Conservation (phyloP, 306 rosid species). For the Ziziphus jujuba region DNA sequence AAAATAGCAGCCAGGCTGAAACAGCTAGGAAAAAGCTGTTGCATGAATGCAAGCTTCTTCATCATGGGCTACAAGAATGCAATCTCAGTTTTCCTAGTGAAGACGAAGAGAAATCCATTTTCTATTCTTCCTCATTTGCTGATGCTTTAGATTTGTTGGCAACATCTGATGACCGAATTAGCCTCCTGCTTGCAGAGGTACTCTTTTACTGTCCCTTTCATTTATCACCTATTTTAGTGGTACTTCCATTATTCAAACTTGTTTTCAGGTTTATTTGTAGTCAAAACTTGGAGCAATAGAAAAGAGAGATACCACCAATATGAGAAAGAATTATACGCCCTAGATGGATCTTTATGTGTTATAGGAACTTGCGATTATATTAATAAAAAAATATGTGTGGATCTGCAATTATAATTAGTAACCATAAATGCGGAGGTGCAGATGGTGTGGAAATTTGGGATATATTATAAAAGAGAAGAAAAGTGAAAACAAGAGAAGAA, state of each 20-base stretch:
- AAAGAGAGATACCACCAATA: neutral
- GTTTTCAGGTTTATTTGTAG: constrained; percentile 4
- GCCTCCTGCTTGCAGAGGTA: constrained; percentile 73
- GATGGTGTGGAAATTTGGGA: neutral
- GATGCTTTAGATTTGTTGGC: constrained; percentile 57
- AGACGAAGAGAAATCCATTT: constrained; percentile 25
- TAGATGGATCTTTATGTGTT: neutral
- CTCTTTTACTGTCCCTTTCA: constrained; percentile 11
- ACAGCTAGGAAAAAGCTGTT: constrained; percentile 46
- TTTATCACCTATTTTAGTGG: constrained; percentile 1
- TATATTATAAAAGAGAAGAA: neutral
- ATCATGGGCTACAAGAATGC: constrained; percentile 65
- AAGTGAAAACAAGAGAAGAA: too few relatives aligned
- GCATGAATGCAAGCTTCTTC: constrained; percentile 61
- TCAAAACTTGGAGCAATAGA: neutral
- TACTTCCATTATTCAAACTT: constrained; percentile 10
- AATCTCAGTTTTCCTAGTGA: constrained; percentile 44
- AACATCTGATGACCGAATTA: constrained; percentile 61
- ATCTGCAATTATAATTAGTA: neutral
- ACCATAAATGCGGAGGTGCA: neutral
- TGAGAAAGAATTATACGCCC: neutral
- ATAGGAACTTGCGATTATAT: neutral
- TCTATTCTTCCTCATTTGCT: constrained; percentile 44
- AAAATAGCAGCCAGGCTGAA: constrained; percentile 54
- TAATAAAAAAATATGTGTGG: neutral